Evolutionary conservation across 1,284 basidiomycete species (phyloP), one percentile per base, ranked within the genome.

Genomic region (Pisolithus thermaeus): DNA sequence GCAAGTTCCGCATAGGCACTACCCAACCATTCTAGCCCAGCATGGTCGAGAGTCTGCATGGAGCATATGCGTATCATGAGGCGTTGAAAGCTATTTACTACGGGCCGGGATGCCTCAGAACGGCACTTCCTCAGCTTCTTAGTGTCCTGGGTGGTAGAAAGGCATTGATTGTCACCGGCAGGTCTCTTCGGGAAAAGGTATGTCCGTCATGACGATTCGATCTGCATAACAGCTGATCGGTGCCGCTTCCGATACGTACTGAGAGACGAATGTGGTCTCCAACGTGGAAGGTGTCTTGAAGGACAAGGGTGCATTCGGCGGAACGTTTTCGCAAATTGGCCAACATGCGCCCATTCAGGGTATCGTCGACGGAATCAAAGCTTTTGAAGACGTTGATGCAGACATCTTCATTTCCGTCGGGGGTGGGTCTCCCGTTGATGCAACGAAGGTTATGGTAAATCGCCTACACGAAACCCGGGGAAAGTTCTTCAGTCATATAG

Each of bases 341-440:
- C 77, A 92, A 65, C 87, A 91, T 61, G 73, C 86, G 0, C 89
- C 88, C 3, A 74, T 90, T 49, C 79, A 79, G 14, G 84, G 79
- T 8, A 86, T 91, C 59, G 68, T 72, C n/a, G 74, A 73, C n/a
- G 85, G 80, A n/a, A 69, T 83, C 46, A 70, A 79, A 49, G 62
- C 69, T 1, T 80, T 86, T 68, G 77, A 74, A 50, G 72, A 78
- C 6, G 68, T 72, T 18, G 72, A 72, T 4, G 84, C 84, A 50
- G 83, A 90, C 61, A 74, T 83, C 39, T 79, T 90, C 59, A 77
- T 90, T 43, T 74, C 86, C 35, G 74, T 91, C 28, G 90, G 90
- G 3, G 90, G 90, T 28, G 90, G 89, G 35, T 89, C 86, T 1
- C 87, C 89, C 11, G 74, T 90, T 53, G 90, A 92, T 64, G 87